Conservation (phyloP, 2,329 filamentous ascomycete species). For the Mycosphaerelloides madeirae region DNA sequence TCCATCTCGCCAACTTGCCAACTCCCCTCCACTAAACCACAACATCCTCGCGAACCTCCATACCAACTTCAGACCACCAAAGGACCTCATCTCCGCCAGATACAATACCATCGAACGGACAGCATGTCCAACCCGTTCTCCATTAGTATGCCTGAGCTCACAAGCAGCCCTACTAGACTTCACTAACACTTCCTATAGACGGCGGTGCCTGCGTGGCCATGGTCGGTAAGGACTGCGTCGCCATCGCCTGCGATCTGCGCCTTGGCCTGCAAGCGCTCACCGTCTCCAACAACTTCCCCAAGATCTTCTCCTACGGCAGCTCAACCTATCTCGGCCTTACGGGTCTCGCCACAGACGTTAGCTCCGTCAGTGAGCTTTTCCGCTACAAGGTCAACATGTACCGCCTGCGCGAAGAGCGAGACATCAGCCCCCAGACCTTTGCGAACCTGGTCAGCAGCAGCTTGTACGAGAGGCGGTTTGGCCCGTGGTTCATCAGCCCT, state of each 20-base stretch:
- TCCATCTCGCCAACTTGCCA: background rate
- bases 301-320: constrained; percentile 91
- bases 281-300: constrained; percentile 99
- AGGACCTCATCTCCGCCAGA: too few species aligned
- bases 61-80: too few species aligned
- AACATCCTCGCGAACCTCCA: too few species aligned
- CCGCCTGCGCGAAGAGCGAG: constrained; percentile 92
- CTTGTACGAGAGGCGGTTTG: constrained; percentile 93
- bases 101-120: constrained; percentile 2
- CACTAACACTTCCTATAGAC: constrained; percentile 41
- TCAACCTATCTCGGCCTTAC: constrained; percentile 94
- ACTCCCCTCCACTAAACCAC: too few species aligned
- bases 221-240: constrained; percentile 99
- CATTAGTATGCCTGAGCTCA: constrained; percentile 65
- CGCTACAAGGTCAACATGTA: constrained; percentile 99
- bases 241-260: constrained; percentile 97
- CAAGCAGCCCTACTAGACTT: background rate
- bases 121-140: constrained; percentile 82
- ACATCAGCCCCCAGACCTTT: constrained; percentile 91
- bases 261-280: constrained; percentile 95
- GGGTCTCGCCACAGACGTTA: constrained; percentile 91
- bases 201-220: constrained; percentile 96
- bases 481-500: constrained; percentile 91
- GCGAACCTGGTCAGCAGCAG: constrained; percentile 89
- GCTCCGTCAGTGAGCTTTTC: constrained; percentile 92